phyloP scores from a whole-genome alignment of 2,329 filamentous ascomycete genomes.

The Raffaelea albimanens region DNA sequence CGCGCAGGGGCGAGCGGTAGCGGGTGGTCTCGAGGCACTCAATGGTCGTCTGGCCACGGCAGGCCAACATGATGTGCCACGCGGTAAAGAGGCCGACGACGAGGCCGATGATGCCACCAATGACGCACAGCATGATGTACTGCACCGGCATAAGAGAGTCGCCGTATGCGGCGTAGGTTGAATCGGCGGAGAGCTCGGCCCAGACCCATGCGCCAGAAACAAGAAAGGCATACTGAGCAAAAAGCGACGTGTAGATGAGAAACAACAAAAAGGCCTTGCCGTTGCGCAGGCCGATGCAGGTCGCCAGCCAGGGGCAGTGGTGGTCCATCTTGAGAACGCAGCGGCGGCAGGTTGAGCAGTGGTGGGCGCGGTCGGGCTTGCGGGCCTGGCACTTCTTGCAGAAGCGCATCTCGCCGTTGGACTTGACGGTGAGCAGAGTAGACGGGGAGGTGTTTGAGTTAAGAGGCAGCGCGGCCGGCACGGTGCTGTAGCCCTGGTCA shows the following conservation, averaged over 20 bases:
- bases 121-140: conserved; percentile 76
- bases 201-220: conserved; percentile 76
- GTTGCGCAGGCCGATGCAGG: conserved; percentile 86
- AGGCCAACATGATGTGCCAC: conserved; percentile 82
- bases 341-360: conserved; percentile 88
- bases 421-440: conserved; percentile 79
- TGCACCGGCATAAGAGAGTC: conserved; percentile 81
- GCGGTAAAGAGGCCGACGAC: conserved; percentile 81
- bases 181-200: conserved; percentile 55
- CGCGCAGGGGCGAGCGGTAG: conserved; percentile 71
- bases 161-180: conserved; percentile 52
- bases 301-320: conserved; percentile 96
- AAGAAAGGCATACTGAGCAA: conserved; percentile 74
- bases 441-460: conserved; percentile 10
- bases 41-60: conserved; percentile 81
- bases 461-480: conserved; percentile 49
- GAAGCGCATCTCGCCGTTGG: conserved; percentile 75
- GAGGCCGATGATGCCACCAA: conserved; percentile 83
- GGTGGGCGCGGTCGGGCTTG: conserved; percentile 92
- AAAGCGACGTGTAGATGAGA: conserved; percentile 77
- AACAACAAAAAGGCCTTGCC: conserved; percentile 95
- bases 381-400: conserved; percentile 96
- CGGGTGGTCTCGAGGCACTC: conserved; percentile 93
- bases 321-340: conserved; percentile 99
- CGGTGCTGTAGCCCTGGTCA: conserved; percentile 63